phyloP scores from a whole-genome alignment of 176 grass and related monocot genomes.

The Cenchrus purpureus region DNA sequence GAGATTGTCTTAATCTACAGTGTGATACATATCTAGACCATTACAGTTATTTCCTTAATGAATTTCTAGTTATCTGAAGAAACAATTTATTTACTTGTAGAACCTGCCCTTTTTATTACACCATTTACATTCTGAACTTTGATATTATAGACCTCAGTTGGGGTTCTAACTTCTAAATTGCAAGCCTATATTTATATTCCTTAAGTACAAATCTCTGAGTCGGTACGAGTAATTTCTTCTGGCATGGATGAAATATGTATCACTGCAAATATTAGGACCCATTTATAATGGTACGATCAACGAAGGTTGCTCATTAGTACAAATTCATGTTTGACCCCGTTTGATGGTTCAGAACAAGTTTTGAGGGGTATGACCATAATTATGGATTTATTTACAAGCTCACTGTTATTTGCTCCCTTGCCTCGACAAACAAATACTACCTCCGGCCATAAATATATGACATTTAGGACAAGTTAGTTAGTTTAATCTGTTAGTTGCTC shows the following conservation, averaged over 20 bases:
- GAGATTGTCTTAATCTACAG: not conserved
- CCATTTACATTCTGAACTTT: not conserved
- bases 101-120: not conserved
- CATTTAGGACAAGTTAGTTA: too few species aligned
- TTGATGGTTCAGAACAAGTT: not conserved
- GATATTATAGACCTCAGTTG: not conserved
- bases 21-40: not conserved
- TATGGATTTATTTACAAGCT: not conserved
- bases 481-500: too few species aligned
- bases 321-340: not conserved
- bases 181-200: not conserved
- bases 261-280: not conserved
- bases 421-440: not conserved
- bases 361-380: not conserved
- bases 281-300: not conserved
- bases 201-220: not conserved
- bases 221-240: conserved; percentile 5
- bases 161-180: not conserved
- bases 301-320: not conserved
- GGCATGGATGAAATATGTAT: not conserved
- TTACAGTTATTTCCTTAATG: conserved; percentile 8
- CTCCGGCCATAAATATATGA: too few species aligned
- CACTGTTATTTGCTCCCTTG: not conserved
- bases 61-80: not conserved
- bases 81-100: not conserved